phyloP scores from a whole-genome alignment of 2,329 filamentous ascomycete genomes.

The Pseudogymnoascus sp. region DNA sequence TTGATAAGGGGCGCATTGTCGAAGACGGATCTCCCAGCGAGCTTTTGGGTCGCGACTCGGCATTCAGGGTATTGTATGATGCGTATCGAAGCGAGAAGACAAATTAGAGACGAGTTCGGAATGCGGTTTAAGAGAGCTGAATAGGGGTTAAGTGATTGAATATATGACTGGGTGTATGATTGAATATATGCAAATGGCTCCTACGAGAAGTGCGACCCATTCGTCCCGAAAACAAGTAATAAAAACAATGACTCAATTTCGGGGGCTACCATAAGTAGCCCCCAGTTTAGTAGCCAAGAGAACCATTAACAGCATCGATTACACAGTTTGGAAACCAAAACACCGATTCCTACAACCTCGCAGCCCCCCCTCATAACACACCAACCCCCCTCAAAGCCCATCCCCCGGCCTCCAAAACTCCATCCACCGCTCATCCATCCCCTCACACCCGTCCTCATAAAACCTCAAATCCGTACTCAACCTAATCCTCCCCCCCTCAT shows the following conservation, averaged over 20 bases:
- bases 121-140: background rate
- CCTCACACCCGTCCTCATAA: conserved; percentile 28
- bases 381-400: background rate
- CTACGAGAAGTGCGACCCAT: background rate
- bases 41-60: conserved; percentile 39
- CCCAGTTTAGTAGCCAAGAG: background rate
- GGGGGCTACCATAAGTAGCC: background rate
- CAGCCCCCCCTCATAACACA: background rate
- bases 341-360: background rate
- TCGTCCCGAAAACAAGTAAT: background rate
- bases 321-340: background rate
- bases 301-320: background rate
- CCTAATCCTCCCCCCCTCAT: conserved; percentile 30
- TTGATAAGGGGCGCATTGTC: conserved; percentile 49
- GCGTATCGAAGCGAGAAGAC: conserved; percentile 2
- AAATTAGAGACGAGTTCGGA: background rate
- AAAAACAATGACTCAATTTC: background rate
- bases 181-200: background rate
- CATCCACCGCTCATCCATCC: conserved; percentile 28
- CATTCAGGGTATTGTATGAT: conserved; percentile 14
- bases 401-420: conserved; percentile 27
- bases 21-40: conserved; percentile 81
- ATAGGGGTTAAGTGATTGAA: background rate
- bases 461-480: conserved; percentile 36
- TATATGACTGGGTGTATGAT: background rate